phyloP scores from a whole-genome alignment of 805 yeast species.

The Candida incommunis region DNA sequence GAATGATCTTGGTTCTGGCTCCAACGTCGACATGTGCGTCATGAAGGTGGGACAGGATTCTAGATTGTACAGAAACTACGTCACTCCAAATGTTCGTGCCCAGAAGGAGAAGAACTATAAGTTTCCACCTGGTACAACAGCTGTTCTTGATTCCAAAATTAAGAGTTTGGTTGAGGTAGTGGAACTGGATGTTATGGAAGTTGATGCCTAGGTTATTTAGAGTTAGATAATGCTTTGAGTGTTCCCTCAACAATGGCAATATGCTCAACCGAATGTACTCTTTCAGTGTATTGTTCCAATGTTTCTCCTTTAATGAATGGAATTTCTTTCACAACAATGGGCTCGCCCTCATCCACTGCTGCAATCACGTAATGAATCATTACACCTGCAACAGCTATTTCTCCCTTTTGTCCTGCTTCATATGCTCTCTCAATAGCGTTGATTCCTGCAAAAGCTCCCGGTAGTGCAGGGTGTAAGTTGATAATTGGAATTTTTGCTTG shows the following conservation, averaged over 20 bases:
- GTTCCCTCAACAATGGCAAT: constrained; percentile 90
- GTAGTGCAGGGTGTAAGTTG: constrained; percentile 92
- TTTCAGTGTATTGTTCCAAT: constrained; percentile 61
- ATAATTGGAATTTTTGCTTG: constrained; percentile 60
- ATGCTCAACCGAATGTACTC: constrained; percentile 80
- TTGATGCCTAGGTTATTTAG: constrained; percentile 23
- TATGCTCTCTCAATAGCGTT: constrained; percentile 95
- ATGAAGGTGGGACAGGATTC: constrained; percentile 81
- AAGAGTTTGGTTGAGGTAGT: constrained; percentile 54
- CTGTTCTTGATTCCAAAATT: constrained; percentile 55
- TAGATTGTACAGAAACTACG: constrained; percentile 66
- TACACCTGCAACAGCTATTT: constrained; percentile 66
- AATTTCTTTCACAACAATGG: constrained; percentile 69
- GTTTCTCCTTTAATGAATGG: constrained; percentile 59
- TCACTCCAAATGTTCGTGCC: constrained; percentile 81
- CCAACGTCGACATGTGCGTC: constrained; percentile 94
- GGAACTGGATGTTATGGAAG: constrained; percentile 42
- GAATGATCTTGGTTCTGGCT: constrained; percentile 98
- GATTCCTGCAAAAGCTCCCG: constrained; percentile 94
- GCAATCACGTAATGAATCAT: constrained; percentile 97
- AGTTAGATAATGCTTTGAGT: constrained; percentile 32
- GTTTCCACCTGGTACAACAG: constrained; percentile 91
- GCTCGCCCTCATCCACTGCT: constrained; percentile 89
- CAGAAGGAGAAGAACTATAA: constrained; percentile 71
- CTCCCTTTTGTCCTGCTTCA: constrained; percentile 84